A percentile compares a stretch with the other conserved stretches of the same genome.
phyloP scores from a whole-genome alignment of 331 rosid species.

The Quercus tomentella region DNA sequence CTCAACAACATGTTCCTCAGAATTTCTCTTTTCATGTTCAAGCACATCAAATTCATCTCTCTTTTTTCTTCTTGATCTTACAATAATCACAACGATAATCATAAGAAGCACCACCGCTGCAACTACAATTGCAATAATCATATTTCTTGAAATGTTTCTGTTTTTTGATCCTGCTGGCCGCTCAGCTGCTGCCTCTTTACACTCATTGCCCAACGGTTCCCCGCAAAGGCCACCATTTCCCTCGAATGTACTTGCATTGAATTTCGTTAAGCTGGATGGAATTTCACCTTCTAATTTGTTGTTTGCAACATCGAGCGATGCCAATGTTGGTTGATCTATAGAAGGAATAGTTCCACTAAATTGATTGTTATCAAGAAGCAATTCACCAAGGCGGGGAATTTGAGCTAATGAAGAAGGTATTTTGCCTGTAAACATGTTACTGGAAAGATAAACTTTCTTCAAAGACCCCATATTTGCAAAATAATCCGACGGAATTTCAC shows the following conservation, averaged over 20 bases:
- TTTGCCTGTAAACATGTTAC: slow-evolving; percentile 45
- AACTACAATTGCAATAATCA: slow-evolving; percentile 22
- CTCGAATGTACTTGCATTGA: slow-evolving; percentile 15
- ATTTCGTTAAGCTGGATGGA: slow-evolving; percentile 34
- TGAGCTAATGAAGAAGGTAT: slow-evolving; percentile 46
- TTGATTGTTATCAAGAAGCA: slow-evolving; percentile 53
- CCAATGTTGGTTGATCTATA: slow-evolving; percentile 13
- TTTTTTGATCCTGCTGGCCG: background rate
- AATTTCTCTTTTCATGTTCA: background rate
- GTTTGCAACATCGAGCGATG: slow-evolving; percentile 32
- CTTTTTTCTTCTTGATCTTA: slow-evolving; percentile 20
- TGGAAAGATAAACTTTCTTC: slow-evolving; percentile 52
- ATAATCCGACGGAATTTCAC: slow-evolving; percentile 45
- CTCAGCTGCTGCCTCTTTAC: background rate
- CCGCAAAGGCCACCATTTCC: slow-evolving; percentile 60
- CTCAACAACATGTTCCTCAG: slow-evolving; percentile 14
- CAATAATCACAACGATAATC: slow-evolving; percentile 4
- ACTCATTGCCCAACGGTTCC: slow-evolving; percentile 22
- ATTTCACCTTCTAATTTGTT: slow-evolving; percentile 64
- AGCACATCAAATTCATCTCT: background rate
- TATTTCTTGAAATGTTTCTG: background rate
- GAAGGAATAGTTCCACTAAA: slow-evolving; percentile 49
- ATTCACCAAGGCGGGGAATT: slow-evolving; percentile 28
- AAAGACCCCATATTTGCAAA: slow-evolving; percentile 46
- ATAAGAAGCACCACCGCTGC: slow-evolving; percentile 20